Conservation (phyloP, 2,329 filamentous ascomycete species). For the Fusarium coffeatum region DNA sequence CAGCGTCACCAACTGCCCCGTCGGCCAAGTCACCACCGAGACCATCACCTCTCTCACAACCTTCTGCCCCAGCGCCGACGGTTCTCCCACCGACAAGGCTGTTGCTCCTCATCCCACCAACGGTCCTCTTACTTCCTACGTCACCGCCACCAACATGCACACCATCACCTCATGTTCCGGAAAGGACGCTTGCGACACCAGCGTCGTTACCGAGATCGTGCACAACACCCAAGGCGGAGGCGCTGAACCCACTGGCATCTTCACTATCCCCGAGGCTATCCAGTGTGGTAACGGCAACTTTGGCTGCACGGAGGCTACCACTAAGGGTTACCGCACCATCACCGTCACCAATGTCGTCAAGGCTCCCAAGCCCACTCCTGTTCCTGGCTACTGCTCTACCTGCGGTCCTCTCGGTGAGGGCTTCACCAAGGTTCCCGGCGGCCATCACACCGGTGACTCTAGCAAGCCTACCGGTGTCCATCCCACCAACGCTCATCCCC, state of each 20-base stretch:
- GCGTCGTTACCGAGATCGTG: conserved; percentile 42
- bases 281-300: conserved; percentile 45
- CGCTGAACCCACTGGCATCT: conserved; percentile 46
- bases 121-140: conserved; percentile 50
- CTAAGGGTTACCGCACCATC: conserved; percentile 40
- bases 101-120: conserved; percentile 23
- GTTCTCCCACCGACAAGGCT: neutral
- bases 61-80: conserved; percentile 51
- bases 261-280: conserved; percentile 47
- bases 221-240: conserved; percentile 39
- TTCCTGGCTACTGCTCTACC: conserved; percentile 43
- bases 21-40: conserved; percentile 48
- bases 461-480: neutral
- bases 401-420: conserved; percentile 34
- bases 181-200: conserved; percentile 50
- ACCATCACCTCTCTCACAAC: conserved; percentile 49
- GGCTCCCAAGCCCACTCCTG: conserved; percentile 41
- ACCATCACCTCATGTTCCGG: conserved; percentile 69
- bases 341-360: conserved; percentile 46
- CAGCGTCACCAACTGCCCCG: conserved; percentile 44
- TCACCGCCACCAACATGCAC: conserved; percentile 65
- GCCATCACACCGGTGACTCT: conserved; percentile 12
- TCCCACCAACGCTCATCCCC: conserved; percentile 6
- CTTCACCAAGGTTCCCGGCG: neutral
- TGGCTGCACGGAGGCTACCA: conserved; percentile 46